Evolutionary conservation across 441 rosid species (phyloP), one percentile per base, ranked within the genome.

Genomic region (Gossypium gossypioides): DNA sequence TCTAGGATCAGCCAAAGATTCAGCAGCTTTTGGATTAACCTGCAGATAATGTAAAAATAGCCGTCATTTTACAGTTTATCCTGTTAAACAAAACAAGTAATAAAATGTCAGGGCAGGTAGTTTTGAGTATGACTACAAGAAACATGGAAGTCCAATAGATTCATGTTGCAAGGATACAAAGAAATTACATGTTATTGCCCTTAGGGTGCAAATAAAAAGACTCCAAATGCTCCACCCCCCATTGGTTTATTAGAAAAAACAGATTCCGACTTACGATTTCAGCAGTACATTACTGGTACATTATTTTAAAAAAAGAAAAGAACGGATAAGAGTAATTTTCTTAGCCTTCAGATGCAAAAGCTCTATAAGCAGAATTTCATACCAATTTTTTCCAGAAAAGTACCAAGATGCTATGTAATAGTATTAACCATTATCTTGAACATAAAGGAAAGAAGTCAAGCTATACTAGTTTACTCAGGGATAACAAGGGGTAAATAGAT

Each of bases 21-120:
- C 99, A 50, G 99, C 99, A 67, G 99, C 98, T 85, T 91, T 95
- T 64, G 96, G 89, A 77, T 92, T 95, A 75, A 92, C 86, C 99
- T 95, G 79, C 60, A 80, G 48, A 71, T 62, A 72, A 78, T 52
- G 80, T 40, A 55, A 67, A 37, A 37, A 34, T 77, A 24, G 57
- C n/a, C 13, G n/a, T 56, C 9, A 22, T 18, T 34, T 19, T n/a
- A 13, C 37, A 18, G 3, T 55, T 1, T 6, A 37, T 13, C 21
- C 18, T 13, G 21, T 29, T 10, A 34, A 69, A 16, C 51, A 69
- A 51, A 8, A 42, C 10, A 40, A 42, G 9, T 4, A 40, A 51
- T 8, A 24, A n/a, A 50, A 12, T 25, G 37, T 18, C 19, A 52
- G 15, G 57, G 24, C 2, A 16, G 7, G 25, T 63, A 12, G 29